Evolutionary conservation across 2,329 filamentous ascomycete genomes (phyloP).

Genomic region (Thyridium curvatum): DNA sequence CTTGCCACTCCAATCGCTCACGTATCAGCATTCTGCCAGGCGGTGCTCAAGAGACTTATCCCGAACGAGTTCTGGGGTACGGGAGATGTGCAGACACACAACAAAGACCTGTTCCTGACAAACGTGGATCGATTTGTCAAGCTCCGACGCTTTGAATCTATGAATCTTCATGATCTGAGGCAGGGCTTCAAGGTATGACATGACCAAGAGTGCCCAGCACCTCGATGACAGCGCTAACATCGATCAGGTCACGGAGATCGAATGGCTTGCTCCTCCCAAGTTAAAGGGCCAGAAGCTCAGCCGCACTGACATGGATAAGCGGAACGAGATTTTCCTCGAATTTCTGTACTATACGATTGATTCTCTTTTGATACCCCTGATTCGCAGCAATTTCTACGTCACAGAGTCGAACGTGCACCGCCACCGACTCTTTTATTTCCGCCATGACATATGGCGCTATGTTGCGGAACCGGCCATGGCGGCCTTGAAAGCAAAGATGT

Average conservation of each 20-base stretch:
- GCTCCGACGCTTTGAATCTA: slow-evolving; percentile 72
- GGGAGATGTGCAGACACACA: slow-evolving; percentile 45
- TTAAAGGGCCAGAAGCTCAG: slow-evolving; percentile 51
- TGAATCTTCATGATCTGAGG: slow-evolving; percentile 71
- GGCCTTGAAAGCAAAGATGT: slow-evolving; percentile 63
- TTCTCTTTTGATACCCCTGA: slow-evolving; percentile 79
- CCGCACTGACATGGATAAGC: slow-evolving; percentile 66
- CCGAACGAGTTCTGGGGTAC: slow-evolving; percentile 70
- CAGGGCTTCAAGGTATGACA: slow-evolving; percentile 65
- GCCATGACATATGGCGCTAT: slow-evolving; percentile 83
- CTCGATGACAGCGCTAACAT: background rate
- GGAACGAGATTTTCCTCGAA: slow-evolving; percentile 73
- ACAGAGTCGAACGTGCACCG: slow-evolving; percentile 81
- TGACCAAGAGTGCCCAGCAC: slow-evolving; percentile 1
- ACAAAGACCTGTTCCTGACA: slow-evolving; percentile 54
- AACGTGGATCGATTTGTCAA: slow-evolving; percentile 73
- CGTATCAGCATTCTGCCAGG: slow-evolving; percentile 83
- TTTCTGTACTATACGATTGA: slow-evolving; percentile 92
- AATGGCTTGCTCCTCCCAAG: slow-evolving; percentile 63
- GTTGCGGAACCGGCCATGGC: slow-evolving; percentile 68
- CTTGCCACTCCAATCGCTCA: slow-evolving; percentile 60
- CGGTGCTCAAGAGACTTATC: slow-evolving; percentile 65
- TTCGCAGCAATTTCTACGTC: slow-evolving; percentile 86
- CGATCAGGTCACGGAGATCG: slow-evolving; percentile 55
- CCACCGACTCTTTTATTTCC: slow-evolving; percentile 85